phyloP scores from a whole-genome alignment of 1,284 basidiomycete genomes.

The Cystobasidium pallidum region DNA sequence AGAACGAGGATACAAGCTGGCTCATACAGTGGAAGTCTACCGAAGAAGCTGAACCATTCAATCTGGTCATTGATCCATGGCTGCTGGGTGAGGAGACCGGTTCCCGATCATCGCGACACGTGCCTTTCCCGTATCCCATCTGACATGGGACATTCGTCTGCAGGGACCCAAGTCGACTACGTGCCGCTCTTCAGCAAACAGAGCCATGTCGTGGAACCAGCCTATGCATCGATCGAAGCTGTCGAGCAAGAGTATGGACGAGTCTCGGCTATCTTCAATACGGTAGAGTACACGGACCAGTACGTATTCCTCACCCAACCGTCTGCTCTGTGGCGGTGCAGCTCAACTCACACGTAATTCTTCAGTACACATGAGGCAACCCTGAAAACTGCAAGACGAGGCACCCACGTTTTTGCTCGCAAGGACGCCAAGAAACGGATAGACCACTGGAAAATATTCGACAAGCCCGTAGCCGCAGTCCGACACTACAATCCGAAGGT shows the following conservation, averaged over 20 bases:
- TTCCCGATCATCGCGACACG: background rate
- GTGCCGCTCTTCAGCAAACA: slow-evolving; percentile 40
- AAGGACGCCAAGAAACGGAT: slow-evolving; percentile 33
- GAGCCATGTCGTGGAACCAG: slow-evolving; percentile 30
- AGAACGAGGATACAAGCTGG: slow-evolving; percentile 42
- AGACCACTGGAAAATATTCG: slow-evolving; percentile 41
- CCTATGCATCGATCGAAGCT: slow-evolving; percentile 10
- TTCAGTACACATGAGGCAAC: slow-evolving; percentile 29
- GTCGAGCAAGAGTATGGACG: slow-evolving; percentile 20
- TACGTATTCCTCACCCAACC: background rate
- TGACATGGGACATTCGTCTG: background rate
- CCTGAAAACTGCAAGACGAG: slow-evolving; percentile 19
- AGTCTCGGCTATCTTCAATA: slow-evolving; percentile 29
- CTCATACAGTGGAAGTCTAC: slow-evolving; percentile 14
- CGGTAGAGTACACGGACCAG: slow-evolving; percentile 39
- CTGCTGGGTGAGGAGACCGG: slow-evolving; percentile 30
- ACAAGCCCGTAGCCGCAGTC: slow-evolving; percentile 10
- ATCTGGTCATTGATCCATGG: slow-evolving; percentile 40
- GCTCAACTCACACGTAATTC: too few relatives aligned
- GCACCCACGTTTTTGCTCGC: slow-evolving; percentile 33
- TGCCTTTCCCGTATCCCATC: background rate
- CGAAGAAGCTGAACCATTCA: slow-evolving; percentile 29
- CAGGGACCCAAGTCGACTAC: slow-evolving; percentile 35
- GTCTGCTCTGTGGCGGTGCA: too few relatives aligned
- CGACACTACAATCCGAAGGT: slow-evolving; percentile 16